Evolutionary conservation across 176 grass and related monocot species (phyloP), one percentile per base, ranked within the genome.

Genomic region (Eragrostis nindensis): DNA sequence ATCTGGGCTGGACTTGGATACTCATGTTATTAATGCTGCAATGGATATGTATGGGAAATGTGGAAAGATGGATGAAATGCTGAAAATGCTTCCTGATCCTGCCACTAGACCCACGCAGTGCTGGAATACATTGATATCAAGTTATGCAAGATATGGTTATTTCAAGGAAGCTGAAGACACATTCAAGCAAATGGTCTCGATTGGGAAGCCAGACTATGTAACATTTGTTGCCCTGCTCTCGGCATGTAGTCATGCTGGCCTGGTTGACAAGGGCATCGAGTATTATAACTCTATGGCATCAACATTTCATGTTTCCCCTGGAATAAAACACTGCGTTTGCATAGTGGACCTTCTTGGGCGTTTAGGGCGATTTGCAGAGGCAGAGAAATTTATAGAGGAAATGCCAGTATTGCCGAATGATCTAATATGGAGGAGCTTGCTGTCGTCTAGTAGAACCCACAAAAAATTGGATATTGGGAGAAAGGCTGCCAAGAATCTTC

Each of bases 21-120:
- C 82, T 82, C 88, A 88, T 62, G 82, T 92, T 70, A 71, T 88
- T 57, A 96, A 96, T 92, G 85, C 90, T 25, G 53, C 80, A 73
- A 90, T 96, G 93, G 93, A 96, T 74, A 96, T 96, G 93, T 96
- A 92, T 47, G 86, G 85, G 26, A 96, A 96, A 85, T 92, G 90
- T 71, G 93, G 93, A 78, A 92, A 94, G 64, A 78, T 96, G 82
- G 82, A 90, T 76, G 87, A 90, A 41, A 86, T 90, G 87, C 78
- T 88, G 67, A 89, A 88, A 80, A 42, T 90, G 74, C 53, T 90
- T 71, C 93, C 93, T 79, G 80, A 81, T 49, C 81, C 87, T 62
- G 67, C 73, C 4, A 52, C 69, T 56, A 79, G 93, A 41, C 86
- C 85, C 56, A 88, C 85, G 11, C 87, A 96, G 32, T 90, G 79